These are phyloP conservation scores for Fusarium newnesense DNA, from an alignment of 2,329 filamentous ascomycete genomes.

Conservation along the genomic window DNA sequence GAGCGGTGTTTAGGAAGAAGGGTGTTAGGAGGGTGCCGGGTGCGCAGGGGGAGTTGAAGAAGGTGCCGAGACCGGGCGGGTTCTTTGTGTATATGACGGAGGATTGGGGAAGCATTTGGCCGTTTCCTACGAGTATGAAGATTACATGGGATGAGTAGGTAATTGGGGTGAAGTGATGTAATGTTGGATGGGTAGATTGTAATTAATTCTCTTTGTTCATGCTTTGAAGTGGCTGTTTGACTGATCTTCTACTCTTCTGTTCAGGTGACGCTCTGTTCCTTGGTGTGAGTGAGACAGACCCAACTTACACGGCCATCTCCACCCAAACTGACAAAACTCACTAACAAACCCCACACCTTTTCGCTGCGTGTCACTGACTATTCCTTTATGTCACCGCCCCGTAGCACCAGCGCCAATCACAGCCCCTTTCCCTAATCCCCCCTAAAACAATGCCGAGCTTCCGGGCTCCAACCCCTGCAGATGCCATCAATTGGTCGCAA, in stretches of 20 bases:
- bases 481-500: constrained; percentile 7
- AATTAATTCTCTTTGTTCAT: not conserved
- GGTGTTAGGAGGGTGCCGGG: constrained; percentile 71
- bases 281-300: not conserved
- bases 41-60: constrained; percentile 74
- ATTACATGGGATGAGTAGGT: constrained; percentile 58
- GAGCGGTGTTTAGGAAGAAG: constrained; percentile 69
- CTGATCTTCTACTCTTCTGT: not conserved
- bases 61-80: constrained; percentile 64
- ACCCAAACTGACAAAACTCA: not conserved
- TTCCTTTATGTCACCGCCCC: not conserved
- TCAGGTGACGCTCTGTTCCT: not conserved
- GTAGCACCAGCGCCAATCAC: not conserved
- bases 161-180: constrained; percentile 2
- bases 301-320: not conserved
- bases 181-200: not conserved
- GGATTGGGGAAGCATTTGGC: constrained; percentile 65
- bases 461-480: not conserved
- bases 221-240: not conserved
- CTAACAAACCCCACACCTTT: fast-evolving
- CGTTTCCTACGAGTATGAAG: constrained; percentile 65
- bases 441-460: constrained; percentile 11
- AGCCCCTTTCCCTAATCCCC: not conserved
- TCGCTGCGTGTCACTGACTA: fast-evolving
- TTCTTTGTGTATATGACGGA: constrained; percentile 72